Evolutionary conservation across 805 yeast species (phyloP), one percentile per base, ranked within the genome.

Genomic region (Ogataea parapolymorpha): DNA sequence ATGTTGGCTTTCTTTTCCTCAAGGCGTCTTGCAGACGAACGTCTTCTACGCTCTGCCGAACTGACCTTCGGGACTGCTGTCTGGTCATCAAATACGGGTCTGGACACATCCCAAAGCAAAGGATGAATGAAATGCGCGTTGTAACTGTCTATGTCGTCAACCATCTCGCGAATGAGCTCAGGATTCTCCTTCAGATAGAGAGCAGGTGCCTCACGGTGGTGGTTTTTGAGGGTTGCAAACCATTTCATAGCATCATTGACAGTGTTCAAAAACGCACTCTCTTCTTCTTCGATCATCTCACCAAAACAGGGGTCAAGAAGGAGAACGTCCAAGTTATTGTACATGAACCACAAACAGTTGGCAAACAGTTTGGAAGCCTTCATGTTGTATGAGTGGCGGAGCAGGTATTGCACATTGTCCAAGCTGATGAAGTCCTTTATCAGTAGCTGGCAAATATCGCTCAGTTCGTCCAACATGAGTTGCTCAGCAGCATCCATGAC

Each of bases 271-370:
- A 51, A 42, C 16, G 6, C 17, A 12, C 3, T 24, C 16, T 45
- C 53, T 5, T 26, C 25, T 6, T 51, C 49, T 3, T 45, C 44
- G 1, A 72, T 47, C 24, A 69, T 42, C 7, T 64, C 62, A 1
- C 58, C 44, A 39, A 68, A 67, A 1, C 62, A 61, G 16, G 26
- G 18, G 31, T 79, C 81, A 39, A 78, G 73, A 25, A 88, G 63
- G 12, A 85, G 53, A 3, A 77, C 55, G 23, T 80, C 88, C 41
- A 85, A 62, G 56, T 87, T 86, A 48, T 75, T 71, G 49, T 75
- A 79, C 10, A 86, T 67, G 50, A 75, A 84, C 81, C 87, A 80
- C 18, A 81, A 64, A 55, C 95, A 77, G 39, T 77, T 74, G 36
- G 71, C 68, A 45, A 78, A 68, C 26, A 89, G 59, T 48, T 80